Evolutionary conservation across 306 rosid genomes (phyloP), one percentile per base, ranked within the genome.

Genomic region (Corylus heterophylla): DNA sequence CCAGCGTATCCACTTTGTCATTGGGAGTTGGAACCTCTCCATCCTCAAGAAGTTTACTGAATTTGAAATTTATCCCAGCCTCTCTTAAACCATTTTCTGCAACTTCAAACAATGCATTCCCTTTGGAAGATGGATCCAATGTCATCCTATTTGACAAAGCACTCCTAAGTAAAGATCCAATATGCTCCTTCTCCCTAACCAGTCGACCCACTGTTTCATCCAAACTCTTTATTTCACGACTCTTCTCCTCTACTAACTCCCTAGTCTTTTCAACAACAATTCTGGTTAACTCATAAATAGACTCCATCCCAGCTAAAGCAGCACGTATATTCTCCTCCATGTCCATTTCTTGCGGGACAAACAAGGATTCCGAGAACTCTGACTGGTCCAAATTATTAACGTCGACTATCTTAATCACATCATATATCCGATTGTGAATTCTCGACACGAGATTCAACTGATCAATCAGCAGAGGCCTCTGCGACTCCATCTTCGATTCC

Each of bases 261-360:
- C 84, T 83, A 5, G 92, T 83, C 78, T 93, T 95, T 71, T 87
- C 93, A 75, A 74, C 82, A 76, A 89, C 96, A 81, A 84, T 61
- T 79, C 84, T 83, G 61, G 85, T 86, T 59, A 95, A 83, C 80
- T 89, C 94, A 83, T 80, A 87, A 71, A 93, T 88, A 54, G 96
- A 93, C 69, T 95, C 98, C 97, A 95, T 90, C 80, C 99, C 98
- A 22, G 99, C 99, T 81, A 91, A 88, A 68, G 94, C 88, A 20
- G 98, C 98, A 5, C 90, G 96, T 29, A 95, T 45, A 76, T 89
- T 93, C 91, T 91, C 99, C 84, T 90, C 97, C 87, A 86, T 49
- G 66, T 95, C 97, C 0, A 90, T 93, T 88, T 95, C 98, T 76
- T 86, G 98, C n/a, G 98, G 89, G 22, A 95, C 86, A 85, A 95